Base-by-base conservation (phyloP, 148 eudicot genomes). In the Rhododendron vialii region DNA sequence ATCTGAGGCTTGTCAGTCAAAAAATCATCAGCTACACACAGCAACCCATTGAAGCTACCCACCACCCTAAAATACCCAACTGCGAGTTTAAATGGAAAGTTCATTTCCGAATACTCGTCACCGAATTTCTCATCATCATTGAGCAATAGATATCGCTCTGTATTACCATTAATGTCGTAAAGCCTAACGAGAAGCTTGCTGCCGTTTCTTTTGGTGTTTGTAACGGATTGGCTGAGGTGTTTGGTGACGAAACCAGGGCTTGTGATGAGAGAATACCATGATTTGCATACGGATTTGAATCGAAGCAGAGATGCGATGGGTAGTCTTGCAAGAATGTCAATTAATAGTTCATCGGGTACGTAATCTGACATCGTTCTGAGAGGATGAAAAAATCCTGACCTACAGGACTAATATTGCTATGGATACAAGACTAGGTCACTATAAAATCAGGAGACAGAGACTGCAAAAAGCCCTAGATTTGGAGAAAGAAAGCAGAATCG, bases 1-100 rank as follows among this genome's bases (percentile, higher is more conserved):
- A 86, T 45, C 6, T 28, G 11, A 18, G 14, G n/a, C 2, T 36
- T 24, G 63, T 76, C 57, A 10, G 17, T 57, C 81, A 84, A 86
- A 22, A 75, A 78, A 67, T 90, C 91, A 63, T 88, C 89, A n/a
- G 83, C 85, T 4, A 91, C 73, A 76, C 92, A 91, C 0, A 91
- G 8, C 59, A 91, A 45, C 5, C 92, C 92, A 35, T 91, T 83
- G 53, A 86, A 91, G 67, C 78, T 41, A n/a, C 91, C 90, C 28
- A 89, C 89, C 8, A 91, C 55, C 67, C 90, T 79, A 74, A 80
- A 80, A 89, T 89, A 91, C 80, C 87, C 90, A 48, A 67, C 2
- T 63, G 10, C 38, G 59, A 82, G 48, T 67, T 77, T 86, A 55
- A 89, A 82, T 15, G 91, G 90, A 84, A 83, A 89, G 2, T 84